A percentile compares a stretch with the other conserved stretches of the same genome.
Evolutionary conservation across 352 stramenopile species (phyloP).

Genomic region (Phytopythium aichiense): DNA sequence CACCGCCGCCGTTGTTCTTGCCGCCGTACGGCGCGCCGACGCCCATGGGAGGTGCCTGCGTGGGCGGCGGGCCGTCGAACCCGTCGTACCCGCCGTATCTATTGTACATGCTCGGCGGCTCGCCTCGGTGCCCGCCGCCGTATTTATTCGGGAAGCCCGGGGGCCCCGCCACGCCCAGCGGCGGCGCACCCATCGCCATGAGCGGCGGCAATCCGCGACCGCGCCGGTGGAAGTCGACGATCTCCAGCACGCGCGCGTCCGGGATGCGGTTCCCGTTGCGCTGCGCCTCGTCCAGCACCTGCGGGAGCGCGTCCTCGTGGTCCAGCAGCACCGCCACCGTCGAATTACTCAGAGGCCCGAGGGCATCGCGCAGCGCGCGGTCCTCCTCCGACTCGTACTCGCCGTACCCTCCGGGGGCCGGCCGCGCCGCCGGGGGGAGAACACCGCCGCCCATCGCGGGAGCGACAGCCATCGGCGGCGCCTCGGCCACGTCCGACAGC

Average conservation of each 20-base stretch:
- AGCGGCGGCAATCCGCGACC: constrained; percentile 26
- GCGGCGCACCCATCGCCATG: constrained; percentile 7
- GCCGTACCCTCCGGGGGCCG: constrained; percentile 12
- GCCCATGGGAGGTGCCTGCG: constrained; percentile 7
- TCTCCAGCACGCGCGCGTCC: constrained; percentile 73
- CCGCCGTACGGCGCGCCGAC: constrained; percentile 11
- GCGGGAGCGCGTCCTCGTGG: constrained; percentile 67
- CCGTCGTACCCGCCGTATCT: constrained; percentile 16
- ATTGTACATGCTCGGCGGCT: constrained; percentile 21
- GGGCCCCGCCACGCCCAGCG: constrained; percentile 3
- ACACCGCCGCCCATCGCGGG: constrained; percentile 15
- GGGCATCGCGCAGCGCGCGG: constrained; percentile 48
- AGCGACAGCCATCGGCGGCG: constrained; percentile 11
- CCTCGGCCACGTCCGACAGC: constrained; percentile 55
- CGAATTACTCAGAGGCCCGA: constrained; percentile 66
- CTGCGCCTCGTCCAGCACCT: constrained; percentile 80
- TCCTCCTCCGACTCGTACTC: constrained; percentile 48
- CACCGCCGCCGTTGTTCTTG: too few species aligned
- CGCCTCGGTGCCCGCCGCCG: constrained; percentile 17
- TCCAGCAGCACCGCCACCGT: constrained; percentile 73
- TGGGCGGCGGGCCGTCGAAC: constrained; percentile 14
- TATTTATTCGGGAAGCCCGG: constrained; percentile 35
- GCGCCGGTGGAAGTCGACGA: constrained; percentile 62
- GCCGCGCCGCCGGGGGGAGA: constrained; percentile 8
- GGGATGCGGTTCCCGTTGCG: constrained; percentile 71